Base-by-base conservation (phyloP, 768 basidiomycete genomes). In the Lactarius quietus region DNA sequence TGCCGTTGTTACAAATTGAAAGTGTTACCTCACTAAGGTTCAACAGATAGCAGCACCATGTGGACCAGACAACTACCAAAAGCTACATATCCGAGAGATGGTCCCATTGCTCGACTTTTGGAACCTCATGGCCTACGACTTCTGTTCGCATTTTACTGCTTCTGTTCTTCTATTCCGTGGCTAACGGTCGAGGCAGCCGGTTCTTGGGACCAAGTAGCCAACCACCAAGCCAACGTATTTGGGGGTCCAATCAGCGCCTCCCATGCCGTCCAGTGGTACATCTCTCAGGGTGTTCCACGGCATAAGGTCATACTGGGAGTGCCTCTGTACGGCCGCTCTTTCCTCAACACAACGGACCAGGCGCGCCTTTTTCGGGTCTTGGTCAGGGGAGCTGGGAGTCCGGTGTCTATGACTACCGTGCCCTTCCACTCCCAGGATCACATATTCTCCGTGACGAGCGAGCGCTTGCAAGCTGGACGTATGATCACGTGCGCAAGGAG, bases 51-150 rank as follows among this genome's bases (percentile, higher is more conserved):
- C 93, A 43, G 92, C 96, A 1, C 95, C 97, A 2, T 96, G 94
- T 75, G 97, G 97, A 35, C 84, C 89, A 3, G 83, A 89, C 68
- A 87, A 97, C 70, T 95, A 93, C 77, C 79, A 86, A 74, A 91
- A 88, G 69, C 80, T 98, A 8, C 82, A 86, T 65, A 80, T 94
- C 54, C 77, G 75, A 28, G 92, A 92, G 66, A 98, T 99, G 95
- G 89, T 95, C 73, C 81, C 81, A 65, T 87, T 83, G 64, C 86
- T 99, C 28, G 91, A 93, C 72, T 95, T 98, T 74, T 98, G 95
- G 95, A 98, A 99, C 74, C 77, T 99, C 75, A 99, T 99, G 97
- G 87, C 89, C 1, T 93, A 93, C 69, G 92, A 93, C 73, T 93
- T 89, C 71, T 84, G 89, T 89, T 69, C 62, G 82, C 76, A 26